These are phyloP conservation scores for Sphaerobolus stellatus DNA, from an alignment of 1,284 basidiomycete genomes.

Conservation along the genomic window DNA sequence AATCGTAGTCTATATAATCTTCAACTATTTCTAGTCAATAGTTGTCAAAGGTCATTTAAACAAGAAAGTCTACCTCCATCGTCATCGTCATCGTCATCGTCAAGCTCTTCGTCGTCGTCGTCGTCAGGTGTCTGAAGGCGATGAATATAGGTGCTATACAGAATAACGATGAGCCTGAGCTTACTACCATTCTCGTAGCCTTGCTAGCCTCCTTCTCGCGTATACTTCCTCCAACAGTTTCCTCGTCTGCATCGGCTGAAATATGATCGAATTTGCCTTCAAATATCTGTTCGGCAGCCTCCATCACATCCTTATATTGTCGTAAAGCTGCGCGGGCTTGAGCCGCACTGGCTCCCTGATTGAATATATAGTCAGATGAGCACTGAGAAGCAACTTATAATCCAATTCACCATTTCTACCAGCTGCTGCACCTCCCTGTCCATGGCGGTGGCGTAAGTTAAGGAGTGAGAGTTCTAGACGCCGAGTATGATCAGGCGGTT, in stretches of 20 bases:
- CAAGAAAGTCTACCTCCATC: constrained; percentile 31
- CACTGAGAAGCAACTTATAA: constrained; percentile 9
- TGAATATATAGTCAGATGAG: constrained; percentile 15
- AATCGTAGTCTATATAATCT: constrained; percentile 75
- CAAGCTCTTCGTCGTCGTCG: constrained; percentile 43
- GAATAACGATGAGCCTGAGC: constrained; percentile 4
- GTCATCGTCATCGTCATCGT: constrained; percentile 47
- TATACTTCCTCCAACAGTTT: constrained; percentile 25
- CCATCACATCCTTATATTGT: constrained; percentile 81
- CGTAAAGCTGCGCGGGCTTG: constrained; percentile 78
- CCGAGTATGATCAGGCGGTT: too few relatives aligned
- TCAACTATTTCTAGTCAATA: constrained; percentile 25
- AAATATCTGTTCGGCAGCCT: constrained; percentile 83
- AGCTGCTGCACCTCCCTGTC: constrained; percentile 47
- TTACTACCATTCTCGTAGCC: constrained; percentile 24
- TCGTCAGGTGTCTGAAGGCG: constrained; percentile 53
- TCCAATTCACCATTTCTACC: constrained; percentile 53
- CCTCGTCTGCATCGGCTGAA: constrained; percentile 44
- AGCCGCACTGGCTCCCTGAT: constrained; percentile 70
- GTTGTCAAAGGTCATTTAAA: not conserved
- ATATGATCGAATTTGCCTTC: constrained; percentile 79
- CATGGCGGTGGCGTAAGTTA: constrained; percentile 26
- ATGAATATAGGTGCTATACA: not conserved
- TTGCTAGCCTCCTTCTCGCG: constrained; percentile 19
- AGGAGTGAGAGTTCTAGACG: not conserved